These are phyloP conservation scores for Reutealis trisperma DNA, from an alignment of 345 rosid species.

Conservation along the genomic window DNA sequence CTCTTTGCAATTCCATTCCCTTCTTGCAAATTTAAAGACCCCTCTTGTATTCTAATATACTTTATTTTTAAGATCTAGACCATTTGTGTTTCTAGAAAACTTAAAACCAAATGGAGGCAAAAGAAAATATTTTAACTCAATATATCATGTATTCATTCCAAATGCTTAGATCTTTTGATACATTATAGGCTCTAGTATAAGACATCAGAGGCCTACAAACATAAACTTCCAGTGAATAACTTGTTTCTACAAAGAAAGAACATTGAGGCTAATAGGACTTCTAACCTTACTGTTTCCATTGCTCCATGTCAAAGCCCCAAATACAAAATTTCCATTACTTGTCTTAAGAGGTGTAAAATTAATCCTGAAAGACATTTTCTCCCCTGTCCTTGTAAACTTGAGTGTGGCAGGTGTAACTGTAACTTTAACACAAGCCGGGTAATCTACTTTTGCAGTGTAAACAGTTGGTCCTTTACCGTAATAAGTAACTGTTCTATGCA, in stretches of 20 bases:
- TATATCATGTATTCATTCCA: too few species aligned
- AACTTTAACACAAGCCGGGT: constrained; percentile 41
- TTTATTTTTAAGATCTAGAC: too few species aligned
- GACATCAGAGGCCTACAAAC: too few species aligned
- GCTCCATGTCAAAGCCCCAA: constrained; percentile 53
- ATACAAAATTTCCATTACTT: constrained; percentile 43
- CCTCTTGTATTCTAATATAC: too few species aligned
- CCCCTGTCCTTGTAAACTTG: constrained; percentile 36
- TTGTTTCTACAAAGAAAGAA: constrained; percentile 28
- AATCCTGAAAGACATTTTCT: constrained; percentile 40
- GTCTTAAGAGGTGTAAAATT: constrained; percentile 39
- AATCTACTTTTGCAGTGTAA: constrained; percentile 31
- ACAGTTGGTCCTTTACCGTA: constrained; percentile 37
- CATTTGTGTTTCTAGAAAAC: too few species aligned
- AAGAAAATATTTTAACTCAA: too few species aligned
- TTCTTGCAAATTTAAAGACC: too few species aligned
- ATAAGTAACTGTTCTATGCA: constrained; percentile 45
- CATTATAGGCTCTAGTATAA: not conserved
- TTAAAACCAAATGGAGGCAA: too few species aligned
- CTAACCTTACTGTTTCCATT: constrained; percentile 39
- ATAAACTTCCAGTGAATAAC: not conserved
- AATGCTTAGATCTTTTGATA: too few species aligned
- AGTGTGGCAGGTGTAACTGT: constrained; percentile 44
- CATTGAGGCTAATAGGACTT: constrained; percentile 49
- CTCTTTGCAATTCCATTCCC: too few species aligned